Base-by-base conservation (phyloP, 139 green algal genomes). In the Haematococcus lacustris region DNA sequence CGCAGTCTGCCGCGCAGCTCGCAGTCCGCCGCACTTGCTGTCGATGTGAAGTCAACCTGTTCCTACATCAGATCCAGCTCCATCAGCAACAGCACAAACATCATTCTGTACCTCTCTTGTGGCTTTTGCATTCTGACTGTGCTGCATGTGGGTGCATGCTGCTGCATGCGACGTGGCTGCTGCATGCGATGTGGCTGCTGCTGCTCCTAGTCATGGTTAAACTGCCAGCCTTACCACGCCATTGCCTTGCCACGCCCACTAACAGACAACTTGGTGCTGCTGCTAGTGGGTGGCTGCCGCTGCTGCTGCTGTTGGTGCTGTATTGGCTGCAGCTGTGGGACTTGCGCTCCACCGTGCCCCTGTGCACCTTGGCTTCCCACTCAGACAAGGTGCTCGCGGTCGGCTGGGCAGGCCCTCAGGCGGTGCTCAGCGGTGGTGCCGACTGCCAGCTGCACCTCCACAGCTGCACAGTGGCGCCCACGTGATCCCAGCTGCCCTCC, bases 361-460 rank as follows among this genome's bases (percentile, higher is more conserved):
- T 93, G 23, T 82, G 69, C 32, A 88, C 71, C 2, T 51, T 92
- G 65, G 47, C 59, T 41, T 51, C 66, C 33, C 85, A 88, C 69
- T 51, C 47, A 13, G 85, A 83, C 60, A 91, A 91, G 79, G 81
- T 74, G 50, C 68, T 91, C 62, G 75, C 66, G 50, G 81, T 88
- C 38, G 68, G 66, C 2, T 89, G 83, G 81, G 64, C 51, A 28
- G 64, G 50, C 13, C 60, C 33, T n/a, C 33, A n/a, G 21, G 30
- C 3, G 7, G 63, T 88, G 32, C 71, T 80, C 3, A 86, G 80
- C 35, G 83, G 83, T 6, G 83, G 83, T 37, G 73, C 83, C 28
- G 83, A 89, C 73, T 86, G 83, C 80, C 80, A 76, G 61, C 57
- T 90, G 75, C 77, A n/a, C n/a, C n/a, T n/a, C n/a, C n/a, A n/a